These are phyloP conservation scores for Anisodus acutangulus DNA, from an alignment of 257 asterid genomes.

Conservation along the genomic window DNA sequence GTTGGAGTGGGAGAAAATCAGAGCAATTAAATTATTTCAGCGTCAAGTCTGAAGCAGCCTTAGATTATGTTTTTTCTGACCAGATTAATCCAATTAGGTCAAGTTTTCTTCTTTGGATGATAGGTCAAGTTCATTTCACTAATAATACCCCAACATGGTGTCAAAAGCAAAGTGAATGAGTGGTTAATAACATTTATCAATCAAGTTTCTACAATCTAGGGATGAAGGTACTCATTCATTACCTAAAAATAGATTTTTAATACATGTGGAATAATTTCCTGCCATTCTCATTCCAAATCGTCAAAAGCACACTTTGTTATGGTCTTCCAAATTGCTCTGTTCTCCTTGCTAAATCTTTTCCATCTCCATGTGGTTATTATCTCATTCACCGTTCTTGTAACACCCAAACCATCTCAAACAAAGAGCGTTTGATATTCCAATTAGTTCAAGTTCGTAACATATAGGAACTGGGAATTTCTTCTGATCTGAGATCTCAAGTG, in stretches of 20 bases:
- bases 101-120: not conserved
- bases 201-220: constrained; percentile 13
- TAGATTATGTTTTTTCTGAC: not conserved
- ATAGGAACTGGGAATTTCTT: not conserved
- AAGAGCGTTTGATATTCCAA: not conserved
- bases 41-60: constrained; percentile 4
- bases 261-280: not conserved
- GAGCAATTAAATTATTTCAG: constrained; percentile 15
- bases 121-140: not conserved
- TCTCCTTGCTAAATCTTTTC: not conserved
- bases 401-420: not conserved
- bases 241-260: not conserved
- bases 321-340: constrained; percentile 19
- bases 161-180: not conserved
- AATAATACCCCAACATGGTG: not conserved
- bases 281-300: constrained; percentile 16
- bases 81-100: constrained; percentile 8
- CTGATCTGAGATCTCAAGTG: not conserved
- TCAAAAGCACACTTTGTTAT: not conserved
- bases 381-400: not conserved
- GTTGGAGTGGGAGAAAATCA: constrained; percentile 10
- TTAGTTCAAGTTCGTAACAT: not conserved
- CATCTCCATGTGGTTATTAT: not conserved
- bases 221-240: not conserved
- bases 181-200: not conserved